Base-by-base conservation (phyloP, 495 filamentous ascomycete genomes). In the Hyaloscypha bicolor region DNA sequence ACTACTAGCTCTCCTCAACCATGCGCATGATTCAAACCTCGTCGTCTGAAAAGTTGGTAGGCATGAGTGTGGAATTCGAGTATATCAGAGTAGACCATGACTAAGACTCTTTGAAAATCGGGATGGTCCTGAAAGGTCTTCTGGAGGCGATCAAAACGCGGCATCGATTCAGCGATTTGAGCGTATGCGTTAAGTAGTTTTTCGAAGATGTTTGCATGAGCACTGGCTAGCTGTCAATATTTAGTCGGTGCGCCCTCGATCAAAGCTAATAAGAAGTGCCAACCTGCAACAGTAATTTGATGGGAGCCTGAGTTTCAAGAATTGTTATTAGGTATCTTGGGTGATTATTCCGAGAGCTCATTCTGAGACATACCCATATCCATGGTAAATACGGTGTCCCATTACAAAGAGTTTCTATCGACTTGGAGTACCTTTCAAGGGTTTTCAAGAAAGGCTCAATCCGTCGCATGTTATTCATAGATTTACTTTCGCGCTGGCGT, bases 351-450 rank as follows among this genome's bases (percentile, higher is more conserved):
- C n/a, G n/a, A n/a, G n/a, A n/a, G n/a, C n/a, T n/a, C n/a, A n/a
- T n/a, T n/a, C n/a, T n/a, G n/a, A n/a, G n/a, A n/a, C n/a, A n/a
- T n/a, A n/a, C 42, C 78, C 78, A 79, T 22, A 78, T 63, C 70
- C 72, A 80, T 21, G 77, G 72, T 11, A 80, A 66, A 67, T 75
- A 79, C 0, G 75, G 76, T 9, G 76, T 79, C 48, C 76, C 76
- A 52, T 79, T 74, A 62, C 78, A 79, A n/a, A 80, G 55, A 4
- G 77, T 69, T 14, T 78, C 78, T 16, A 80, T 69, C 0, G 58
- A 64, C 33, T 73, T 73, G 6, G 76, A 76, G 33, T 78, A 79
- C 19, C 73, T 60, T 56, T 75, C 69, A 9, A 80, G 64, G 2
- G 68, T 73, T 4, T 63, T 21, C 14, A 80, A 59, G 39, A 80